Evolutionary conservation across 2,329 filamentous ascomycete species (phyloP).

Genomic region (Xylariales sp.): DNA sequence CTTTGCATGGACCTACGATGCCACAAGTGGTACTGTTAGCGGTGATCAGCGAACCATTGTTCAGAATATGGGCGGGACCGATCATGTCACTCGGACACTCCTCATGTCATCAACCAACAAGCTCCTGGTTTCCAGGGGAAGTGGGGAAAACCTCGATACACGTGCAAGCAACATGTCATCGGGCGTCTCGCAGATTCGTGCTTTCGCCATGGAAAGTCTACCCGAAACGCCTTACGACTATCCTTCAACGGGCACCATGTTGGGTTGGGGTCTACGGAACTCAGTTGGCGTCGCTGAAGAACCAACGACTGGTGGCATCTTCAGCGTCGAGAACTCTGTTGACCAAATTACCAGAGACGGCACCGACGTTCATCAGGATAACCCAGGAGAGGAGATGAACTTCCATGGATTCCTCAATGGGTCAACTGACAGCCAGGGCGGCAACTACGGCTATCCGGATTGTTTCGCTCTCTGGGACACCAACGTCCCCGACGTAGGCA

Average conservation of each 20-base stretch:
- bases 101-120: constrained; percentile 54
- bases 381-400: constrained; percentile 71
- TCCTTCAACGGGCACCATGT: constrained; percentile 39
- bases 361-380: constrained; percentile 58
- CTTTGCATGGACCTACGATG: constrained; percentile 61
- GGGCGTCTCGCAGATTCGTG: constrained; percentile 54
- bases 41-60: constrained; percentile 47
- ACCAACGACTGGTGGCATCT: constrained; percentile 44
- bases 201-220: constrained; percentile 38
- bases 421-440: constrained; percentile 22
- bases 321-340: constrained; percentile 64
- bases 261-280: constrained; percentile 69
- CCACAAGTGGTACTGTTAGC: constrained; percentile 37
- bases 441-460: constrained; percentile 65
- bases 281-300: constrained; percentile 66
- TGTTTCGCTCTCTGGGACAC: constrained; percentile 64
- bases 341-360: constrained; percentile 58
- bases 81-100: constrained; percentile 63
- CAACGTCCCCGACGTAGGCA: constrained; percentile 35
- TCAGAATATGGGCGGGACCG: constrained; percentile 54
- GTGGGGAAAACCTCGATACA: constrained; percentile 55
- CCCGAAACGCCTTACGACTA: constrained; percentile 31
- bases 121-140: constrained; percentile 63
- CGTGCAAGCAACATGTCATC: constrained; percentile 43
- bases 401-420: constrained; percentile 52